Base-by-base conservation (phyloP, 202 grass and related monocot species). In the Thinopyrum obtusiflorum region DNA sequence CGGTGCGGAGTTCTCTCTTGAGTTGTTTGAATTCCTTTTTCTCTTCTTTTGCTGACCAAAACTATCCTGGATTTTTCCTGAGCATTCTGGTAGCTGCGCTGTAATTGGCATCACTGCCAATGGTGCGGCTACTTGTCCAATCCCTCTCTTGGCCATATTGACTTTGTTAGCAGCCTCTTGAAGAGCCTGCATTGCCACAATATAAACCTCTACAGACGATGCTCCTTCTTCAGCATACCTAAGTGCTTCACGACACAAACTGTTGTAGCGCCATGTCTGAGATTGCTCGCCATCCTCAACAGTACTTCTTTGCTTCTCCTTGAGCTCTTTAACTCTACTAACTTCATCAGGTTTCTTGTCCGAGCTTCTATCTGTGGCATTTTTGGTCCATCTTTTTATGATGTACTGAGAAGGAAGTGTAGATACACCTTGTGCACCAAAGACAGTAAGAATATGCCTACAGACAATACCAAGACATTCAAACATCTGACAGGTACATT, bases 201-300 rank as follows among this genome's bases (percentile, higher is more conserved):
- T 36, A 82, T 94, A 94, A 79, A 87, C 64, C 9, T 91, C 89
- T 79, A 65, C 49, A 46, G 92, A 94, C 76, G 86, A 84, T 32
- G 92, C 78, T 72, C 92, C 92, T 65, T 94, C 87, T 82, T 85
- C 89, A 79, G 92, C 92, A 85, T 81, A 94, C 60, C 81, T 87
- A 87, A 91, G 85, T 12, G 89, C 92, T 87, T 91, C 92, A 51
- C 84, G 77, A 79, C 61, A 87, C 33, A 94, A 88, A 85, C 47
- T 90, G 69, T 91, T 94, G 83, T 91, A 91, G 18, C 86, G 89
- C 84, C 83, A 91, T 7, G 86, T 91, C 9, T 17, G 68, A 76
- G 88, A 90, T 47, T 93, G 86, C 42, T 94, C 88, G 27, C 90
- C 89, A 86, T 96, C 91, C 65, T 96, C 85, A 72, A 80, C 81